These are phyloP conservation scores for Porcisia deanei DNA, from an alignment of 208 protist genomes.

Conservation along the genomic window DNA sequence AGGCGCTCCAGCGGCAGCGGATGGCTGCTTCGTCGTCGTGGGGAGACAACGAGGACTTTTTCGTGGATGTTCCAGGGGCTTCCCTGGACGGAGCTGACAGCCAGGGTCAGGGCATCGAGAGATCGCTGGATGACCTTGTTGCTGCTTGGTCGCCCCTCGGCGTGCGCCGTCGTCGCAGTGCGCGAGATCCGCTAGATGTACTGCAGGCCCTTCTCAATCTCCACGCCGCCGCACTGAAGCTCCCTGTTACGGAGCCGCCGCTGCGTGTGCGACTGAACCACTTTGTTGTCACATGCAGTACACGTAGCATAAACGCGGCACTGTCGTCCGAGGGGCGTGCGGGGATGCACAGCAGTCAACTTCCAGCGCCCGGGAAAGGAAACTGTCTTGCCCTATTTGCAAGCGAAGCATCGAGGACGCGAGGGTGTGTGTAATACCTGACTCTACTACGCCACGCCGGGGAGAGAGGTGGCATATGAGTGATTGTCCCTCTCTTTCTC, in stretches of 20 bases:
- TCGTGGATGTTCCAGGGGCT: slow-evolving; percentile 3
- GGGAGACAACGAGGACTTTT: not conserved
- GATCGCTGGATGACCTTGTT: slow-evolving; percentile 3
- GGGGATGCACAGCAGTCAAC: not conserved
- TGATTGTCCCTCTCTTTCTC: not conserved
- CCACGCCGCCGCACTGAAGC: not conserved
- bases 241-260: slow-evolving; percentile 1
- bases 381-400: not conserved
- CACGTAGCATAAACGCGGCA: slow-evolving; percentile 58
- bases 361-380: not conserved
- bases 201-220: slow-evolving; percentile 45
- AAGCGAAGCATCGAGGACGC: not conserved
- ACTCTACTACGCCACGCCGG: not conserved
- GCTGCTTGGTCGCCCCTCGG: slow-evolving; percentile 30
- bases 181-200: slow-evolving; percentile 59
- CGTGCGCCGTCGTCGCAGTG: slow-evolving; percentile 34
- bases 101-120: not conserved
- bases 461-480: not conserved
- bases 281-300: slow-evolving; percentile 83
- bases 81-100: not conserved
- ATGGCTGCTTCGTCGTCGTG: not conserved
- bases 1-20: not conserved
- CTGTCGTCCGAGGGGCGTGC: not conserved
- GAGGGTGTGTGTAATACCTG: not conserved
- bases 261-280: slow-evolving; percentile 66